Conservation (phyloP, 148 eudicot genomes). For the Hydrangea macrophylla region DNA sequence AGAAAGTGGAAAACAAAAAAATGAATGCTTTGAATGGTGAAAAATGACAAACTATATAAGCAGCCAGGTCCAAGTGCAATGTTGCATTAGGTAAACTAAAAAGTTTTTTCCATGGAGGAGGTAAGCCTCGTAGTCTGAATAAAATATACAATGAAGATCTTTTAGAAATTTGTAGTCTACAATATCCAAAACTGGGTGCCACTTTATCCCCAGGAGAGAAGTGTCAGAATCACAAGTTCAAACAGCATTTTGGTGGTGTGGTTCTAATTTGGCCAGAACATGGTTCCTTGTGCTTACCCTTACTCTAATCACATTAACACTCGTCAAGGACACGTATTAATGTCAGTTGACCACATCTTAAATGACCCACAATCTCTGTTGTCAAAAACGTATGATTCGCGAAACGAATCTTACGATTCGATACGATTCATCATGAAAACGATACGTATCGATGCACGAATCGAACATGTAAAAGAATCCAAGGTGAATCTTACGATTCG, state of each 20-base stretch:
- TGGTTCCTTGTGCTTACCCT: background rate
- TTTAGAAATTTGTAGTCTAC: background rate
- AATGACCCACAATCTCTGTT: no score
- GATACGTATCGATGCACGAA: no score
- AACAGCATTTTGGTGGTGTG: background rate
- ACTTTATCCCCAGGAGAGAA: background rate
- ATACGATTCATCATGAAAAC: no score
- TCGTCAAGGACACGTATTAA: no score
- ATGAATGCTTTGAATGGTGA: background rate
- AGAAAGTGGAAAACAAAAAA: background rate
- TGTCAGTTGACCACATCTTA: no score
- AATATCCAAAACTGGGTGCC: background rate
- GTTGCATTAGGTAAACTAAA: background rate
- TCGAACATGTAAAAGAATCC: no score
- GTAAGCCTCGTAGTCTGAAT: background rate
- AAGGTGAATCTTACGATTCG: no score
- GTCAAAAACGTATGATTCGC: no score
- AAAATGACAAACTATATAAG: background rate
- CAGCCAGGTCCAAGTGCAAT: background rate
- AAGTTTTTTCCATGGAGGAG: no score
- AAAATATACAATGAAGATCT: background rate
- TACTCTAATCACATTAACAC: no score
- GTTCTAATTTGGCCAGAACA: background rate
- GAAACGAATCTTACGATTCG: no score
- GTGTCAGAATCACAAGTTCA: background rate